Conservation (phyloP, 2,329 filamentous ascomycete genomes). For the Graphilbum sp. region DNA sequence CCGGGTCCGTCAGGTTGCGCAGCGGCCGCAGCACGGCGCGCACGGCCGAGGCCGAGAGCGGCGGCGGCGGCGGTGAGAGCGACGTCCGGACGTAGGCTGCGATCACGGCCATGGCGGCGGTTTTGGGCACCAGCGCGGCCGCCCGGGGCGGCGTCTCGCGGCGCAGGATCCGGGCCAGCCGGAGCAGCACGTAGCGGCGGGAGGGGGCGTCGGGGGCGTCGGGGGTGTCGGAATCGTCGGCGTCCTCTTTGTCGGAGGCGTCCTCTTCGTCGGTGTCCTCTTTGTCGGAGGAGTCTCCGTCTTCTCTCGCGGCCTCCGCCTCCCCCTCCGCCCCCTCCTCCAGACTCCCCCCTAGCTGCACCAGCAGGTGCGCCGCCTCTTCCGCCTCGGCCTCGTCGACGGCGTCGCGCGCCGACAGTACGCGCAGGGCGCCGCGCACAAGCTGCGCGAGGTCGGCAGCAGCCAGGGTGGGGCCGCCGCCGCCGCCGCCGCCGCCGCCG, state of each 20-base stretch:
- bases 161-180: slow-evolving; percentile 63
- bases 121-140: slow-evolving; percentile 54
- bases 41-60: slow-evolving; percentile 54
- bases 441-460: slow-evolving; percentile 46
- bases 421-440: slow-evolving; percentile 31
- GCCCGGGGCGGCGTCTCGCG: slow-evolving; percentile 52
- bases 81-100: too few relatives aligned
- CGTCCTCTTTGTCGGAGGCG: neutral
- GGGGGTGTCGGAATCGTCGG: neutral
- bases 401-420: slow-evolving; percentile 35
- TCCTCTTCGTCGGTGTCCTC: neutral
- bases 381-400: slow-evolving; percentile 61
- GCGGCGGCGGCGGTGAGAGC: slow-evolving; percentile 58
- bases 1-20: slow-evolving; percentile 69
- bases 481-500: slow-evolving; percentile 54
- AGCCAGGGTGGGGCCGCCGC: slow-evolving; percentile 34
- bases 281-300: slow-evolving; percentile 14
- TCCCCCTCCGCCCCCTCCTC: slow-evolving; percentile 25
- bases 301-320: slow-evolving; percentile 26
- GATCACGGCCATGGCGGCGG: slow-evolving; percentile 58
- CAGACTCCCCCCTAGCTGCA: slow-evolving; percentile 58
- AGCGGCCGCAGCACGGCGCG: slow-evolving; percentile 44
- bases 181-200: slow-evolving; percentile 51
- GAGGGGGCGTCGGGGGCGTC: slow-evolving; percentile 10
- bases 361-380: slow-evolving; percentile 64